Percentiles rank a stretch among this genome's conserved stretches.
phyloP scores from a whole-genome alignment of 2,329 filamentous ascomycete genomes.

The Diplodia seriata region DNA sequence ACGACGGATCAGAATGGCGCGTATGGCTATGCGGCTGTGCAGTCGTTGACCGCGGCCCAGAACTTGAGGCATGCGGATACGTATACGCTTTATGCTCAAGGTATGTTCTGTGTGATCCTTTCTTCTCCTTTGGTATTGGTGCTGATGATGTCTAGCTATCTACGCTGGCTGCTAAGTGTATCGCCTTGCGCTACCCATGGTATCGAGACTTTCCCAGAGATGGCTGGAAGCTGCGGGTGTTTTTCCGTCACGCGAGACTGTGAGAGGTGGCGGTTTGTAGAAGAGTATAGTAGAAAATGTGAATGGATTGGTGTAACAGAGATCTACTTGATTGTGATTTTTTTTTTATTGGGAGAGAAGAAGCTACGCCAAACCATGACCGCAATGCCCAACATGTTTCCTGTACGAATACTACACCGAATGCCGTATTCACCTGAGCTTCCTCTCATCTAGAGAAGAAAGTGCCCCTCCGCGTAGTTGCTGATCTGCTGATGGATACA shows the following conservation, averaged over 20 bases:
- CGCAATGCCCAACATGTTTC: background rate
- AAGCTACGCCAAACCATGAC: background rate
- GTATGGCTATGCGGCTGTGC: constrained; percentile 57
- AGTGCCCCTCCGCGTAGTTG: background rate
- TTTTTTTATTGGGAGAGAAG: background rate
- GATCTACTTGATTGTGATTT: background rate
- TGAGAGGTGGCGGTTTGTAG: background rate
- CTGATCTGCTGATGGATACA: background rate
- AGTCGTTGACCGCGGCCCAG: constrained; percentile 54
- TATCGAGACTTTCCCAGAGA: too few relatives aligned
- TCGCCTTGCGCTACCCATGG: background rate
- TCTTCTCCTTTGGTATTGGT: constrained; percentile 34
- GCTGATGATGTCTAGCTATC: constrained; percentile 41
- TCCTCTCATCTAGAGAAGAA: background rate
- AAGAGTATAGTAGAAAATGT: background rate
- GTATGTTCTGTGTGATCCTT: constrained; percentile 37
- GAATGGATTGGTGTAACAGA: background rate
- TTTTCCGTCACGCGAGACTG: background rate
- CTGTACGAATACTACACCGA: too few relatives aligned
- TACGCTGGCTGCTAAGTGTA: constrained; percentile 49
- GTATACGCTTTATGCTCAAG: constrained; percentile 62
- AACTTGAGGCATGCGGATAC: constrained; percentile 71
- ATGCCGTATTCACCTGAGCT: background rate
- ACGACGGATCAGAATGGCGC: constrained; percentile 61
- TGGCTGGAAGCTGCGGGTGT: background rate